These are phyloP conservation scores for Populus trichocarpa DNA, from an alignment of 441 rosid genomes.

Conservation along the genomic window DNA sequence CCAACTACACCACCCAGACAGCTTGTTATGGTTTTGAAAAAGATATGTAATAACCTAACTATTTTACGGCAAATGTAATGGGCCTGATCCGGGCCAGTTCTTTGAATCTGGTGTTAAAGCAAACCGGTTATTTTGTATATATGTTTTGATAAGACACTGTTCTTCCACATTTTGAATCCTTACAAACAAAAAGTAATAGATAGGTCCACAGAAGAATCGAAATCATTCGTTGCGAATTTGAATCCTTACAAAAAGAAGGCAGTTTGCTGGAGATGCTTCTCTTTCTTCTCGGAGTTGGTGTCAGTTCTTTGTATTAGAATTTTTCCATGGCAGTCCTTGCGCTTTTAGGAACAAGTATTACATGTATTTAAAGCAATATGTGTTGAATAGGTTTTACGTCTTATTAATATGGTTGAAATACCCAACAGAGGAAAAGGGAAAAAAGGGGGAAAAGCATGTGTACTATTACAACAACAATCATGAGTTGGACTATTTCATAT, in stretches of 20 bases:
- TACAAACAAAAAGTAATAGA: not conserved
- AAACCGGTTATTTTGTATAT: not conserved
- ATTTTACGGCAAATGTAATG: no score
- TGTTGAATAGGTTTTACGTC: not conserved
- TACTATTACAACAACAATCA: not conserved
- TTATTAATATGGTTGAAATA: not conserved
- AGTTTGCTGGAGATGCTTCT: not conserved
- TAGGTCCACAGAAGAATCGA: not conserved
- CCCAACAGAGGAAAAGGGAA: not conserved
- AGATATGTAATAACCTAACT: accelerated
- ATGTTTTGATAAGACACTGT: no score
- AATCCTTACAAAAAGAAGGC: not conserved
- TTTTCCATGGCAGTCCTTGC: not conserved
- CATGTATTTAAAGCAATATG: not conserved
- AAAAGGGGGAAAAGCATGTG: not conserved
- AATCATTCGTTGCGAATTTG: not conserved
- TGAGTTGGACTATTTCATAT: no score
- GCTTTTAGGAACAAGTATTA: not conserved
- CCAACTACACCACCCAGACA: conserved; percentile 99
- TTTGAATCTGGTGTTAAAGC: no score
- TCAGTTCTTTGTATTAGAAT: not conserved
- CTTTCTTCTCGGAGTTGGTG: not conserved
- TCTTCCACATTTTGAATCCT: not conserved
- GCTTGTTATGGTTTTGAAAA: accelerated
- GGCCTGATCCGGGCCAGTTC: no score